These are phyloP conservation scores for Malassezia cuniculi DNA, from an alignment of 1,284 basidiomycete genomes.

Conservation along the genomic window DNA sequence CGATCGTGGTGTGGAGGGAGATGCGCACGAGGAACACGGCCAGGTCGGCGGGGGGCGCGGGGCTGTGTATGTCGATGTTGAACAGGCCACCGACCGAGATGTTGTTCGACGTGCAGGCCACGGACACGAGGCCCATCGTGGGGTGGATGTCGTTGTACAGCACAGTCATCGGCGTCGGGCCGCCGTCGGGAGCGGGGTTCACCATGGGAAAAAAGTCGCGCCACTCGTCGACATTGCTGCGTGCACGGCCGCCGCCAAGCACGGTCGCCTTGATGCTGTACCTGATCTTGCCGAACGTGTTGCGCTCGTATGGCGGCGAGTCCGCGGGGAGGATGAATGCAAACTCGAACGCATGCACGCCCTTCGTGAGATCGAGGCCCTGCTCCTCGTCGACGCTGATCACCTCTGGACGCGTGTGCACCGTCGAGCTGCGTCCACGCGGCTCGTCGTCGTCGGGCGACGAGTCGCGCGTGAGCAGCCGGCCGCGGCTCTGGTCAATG, in stretches of 20 bases:
- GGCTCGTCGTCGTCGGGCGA: not conserved
- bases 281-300: constrained; percentile 36
- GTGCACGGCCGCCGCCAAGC: constrained; percentile 37
- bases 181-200: constrained; percentile 39
- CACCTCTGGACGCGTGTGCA: not conserved
- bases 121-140: constrained; percentile 39
- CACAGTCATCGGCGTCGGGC: constrained; percentile 37
- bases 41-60: constrained; percentile 33
- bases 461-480: no score
- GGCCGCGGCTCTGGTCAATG: constrained; percentile 12
- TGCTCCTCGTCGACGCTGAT: constrained; percentile 15
- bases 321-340: constrained; percentile 43
- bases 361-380: constrained; percentile 37
- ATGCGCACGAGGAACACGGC: constrained; percentile 42
- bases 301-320: constrained; percentile 40
- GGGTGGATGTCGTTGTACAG: constrained; percentile 44
- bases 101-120: constrained; percentile 43
- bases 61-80: constrained; percentile 43
- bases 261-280: constrained; percentile 43
- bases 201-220: constrained; percentile 43
- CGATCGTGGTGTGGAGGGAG: constrained; percentile 39
- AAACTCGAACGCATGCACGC: constrained; percentile 45
- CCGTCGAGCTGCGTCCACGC: constrained; percentile 19
- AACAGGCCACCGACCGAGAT: constrained; percentile 43
- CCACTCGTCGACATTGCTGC: constrained; percentile 38